Evolutionary conservation across 495 filamentous ascomycete genomes (phyloP), one percentile per base, ranked within the genome.

Genomic region (Zalerion maritima): DNA sequence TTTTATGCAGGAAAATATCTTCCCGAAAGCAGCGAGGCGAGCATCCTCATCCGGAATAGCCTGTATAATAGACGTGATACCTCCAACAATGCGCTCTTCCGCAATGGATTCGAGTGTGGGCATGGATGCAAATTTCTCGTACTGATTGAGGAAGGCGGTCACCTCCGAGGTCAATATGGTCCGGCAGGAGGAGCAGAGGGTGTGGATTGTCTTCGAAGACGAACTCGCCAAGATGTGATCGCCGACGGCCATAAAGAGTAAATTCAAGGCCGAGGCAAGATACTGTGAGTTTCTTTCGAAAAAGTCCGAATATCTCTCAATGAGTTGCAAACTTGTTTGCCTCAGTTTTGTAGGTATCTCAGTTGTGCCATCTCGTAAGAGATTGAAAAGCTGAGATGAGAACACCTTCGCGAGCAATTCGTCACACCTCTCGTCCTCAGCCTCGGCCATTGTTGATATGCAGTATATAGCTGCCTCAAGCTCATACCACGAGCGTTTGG

Each of bases 381-480:
- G 52, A 14, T 64, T 54, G 45, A 83, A 68, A 40, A 92, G 42
- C 6, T 54, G 45, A n/a, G 65, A 62, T 7, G 58, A 58, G 52
- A 96, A 91, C 4, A 94, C 64, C 9, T 56, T 58, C 32, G 66
- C 62, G 12, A 96, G 49, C 30, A 67, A 67, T n/a, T 59, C 57
- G 37, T 93, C 81, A 27, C 68, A 72, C 31, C 62, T 55, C 17
- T 58, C 45, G 23, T 78, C 74, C 15, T 82, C 77, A 26, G 74
- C 62, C 42, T 92, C 87, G 6, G 79, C 69, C 16, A 94, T 57
- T 31, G 73, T 63, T 28, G 75, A 71, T 12, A 97, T 57, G 43
- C 78, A 86, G 49, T 81, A 93, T 19, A 82, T 57, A 1, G 76
- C 69, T 4, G 79, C 79, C 47, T 94, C 89, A 15, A 93, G 67